Percentiles rank a stretch among this genome's conserved stretches.
phyloP scores from a whole-genome alignment of 2,329 filamentous ascomycete species.

The Aspergillus sp. region DNA sequence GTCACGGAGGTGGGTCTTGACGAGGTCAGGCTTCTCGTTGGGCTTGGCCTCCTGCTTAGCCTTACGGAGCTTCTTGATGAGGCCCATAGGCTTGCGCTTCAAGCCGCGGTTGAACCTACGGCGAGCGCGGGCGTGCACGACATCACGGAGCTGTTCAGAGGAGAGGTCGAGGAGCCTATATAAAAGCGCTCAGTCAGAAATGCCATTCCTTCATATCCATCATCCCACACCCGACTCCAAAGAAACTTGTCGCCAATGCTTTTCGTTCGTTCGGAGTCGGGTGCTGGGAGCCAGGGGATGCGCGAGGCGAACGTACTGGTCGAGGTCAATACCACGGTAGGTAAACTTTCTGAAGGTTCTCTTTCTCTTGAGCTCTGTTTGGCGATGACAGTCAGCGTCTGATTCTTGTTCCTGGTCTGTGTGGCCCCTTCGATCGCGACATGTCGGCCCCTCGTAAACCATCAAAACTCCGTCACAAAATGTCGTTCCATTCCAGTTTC shows the following conservation, averaged over 20 bases:
- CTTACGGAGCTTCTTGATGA: conserved; percentile 99
- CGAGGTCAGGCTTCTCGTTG: conserved; percentile 99
- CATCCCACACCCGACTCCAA: conserved; percentile 4
- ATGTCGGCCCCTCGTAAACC: background rate
- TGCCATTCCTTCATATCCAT: conserved; percentile 18
- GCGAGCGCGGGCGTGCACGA: conserved; percentile 97
- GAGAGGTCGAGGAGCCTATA: conserved; percentile 93
- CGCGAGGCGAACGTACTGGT: conserved; percentile 68
- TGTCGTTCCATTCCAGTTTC: background rate
- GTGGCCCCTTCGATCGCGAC: conserved; percentile 3
- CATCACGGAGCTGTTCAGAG: conserved; percentile 97
- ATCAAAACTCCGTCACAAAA: conserved; percentile 3
- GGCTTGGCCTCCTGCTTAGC: conserved; percentile 98
- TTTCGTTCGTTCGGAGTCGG: conserved; percentile 12
- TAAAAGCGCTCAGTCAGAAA: conserved; percentile 24
- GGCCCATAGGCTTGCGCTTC: conserved; percentile 99
- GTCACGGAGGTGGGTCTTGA: conserved; percentile 99
- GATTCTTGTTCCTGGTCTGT: conserved; percentile 10
- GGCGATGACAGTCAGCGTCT: conserved; percentile 28
- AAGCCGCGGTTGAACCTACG: conserved; percentile 99
- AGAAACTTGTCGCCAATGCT: background rate
- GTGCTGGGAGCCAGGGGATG: conserved; percentile 3
- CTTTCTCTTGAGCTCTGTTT: conserved; percentile 93
- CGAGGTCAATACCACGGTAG: conserved; percentile 98
- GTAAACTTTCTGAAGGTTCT: conserved; percentile 99